phyloP scores from a whole-genome alignment of 2,329 filamentous ascomycete species.

The Ascochyta clinopodiicola region DNA sequence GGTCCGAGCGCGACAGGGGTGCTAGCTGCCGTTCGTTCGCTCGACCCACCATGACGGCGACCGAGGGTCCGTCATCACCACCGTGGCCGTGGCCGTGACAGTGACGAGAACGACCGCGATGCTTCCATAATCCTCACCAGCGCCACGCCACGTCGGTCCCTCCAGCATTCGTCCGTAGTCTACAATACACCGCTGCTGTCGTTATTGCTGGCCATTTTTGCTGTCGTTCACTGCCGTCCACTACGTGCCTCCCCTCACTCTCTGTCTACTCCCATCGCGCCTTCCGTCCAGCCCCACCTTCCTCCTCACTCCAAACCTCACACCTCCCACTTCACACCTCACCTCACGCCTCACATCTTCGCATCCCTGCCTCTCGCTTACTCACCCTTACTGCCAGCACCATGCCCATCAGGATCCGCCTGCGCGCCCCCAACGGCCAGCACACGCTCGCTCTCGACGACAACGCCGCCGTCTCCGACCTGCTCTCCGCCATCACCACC shows the following conservation, averaged over 20 bases:
- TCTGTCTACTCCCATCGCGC: too few species aligned
- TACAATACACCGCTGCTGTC: background rate
- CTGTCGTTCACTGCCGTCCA: too few species aligned
- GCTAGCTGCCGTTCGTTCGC: conserved; percentile 10
- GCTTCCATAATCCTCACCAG: conserved; percentile 36
- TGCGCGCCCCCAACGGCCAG: conserved; percentile 76
- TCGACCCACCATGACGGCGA: conserved; percentile 10
- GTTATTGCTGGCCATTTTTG: too few species aligned
- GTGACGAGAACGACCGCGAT: background rate
- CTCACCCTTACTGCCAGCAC: conserved; percentile 33
- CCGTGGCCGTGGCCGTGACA: too few species aligned
- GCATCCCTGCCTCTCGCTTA: background rate
- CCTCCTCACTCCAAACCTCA: too few species aligned
- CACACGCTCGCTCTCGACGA: conserved; percentile 73
- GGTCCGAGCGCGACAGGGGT: conserved; percentile 3
- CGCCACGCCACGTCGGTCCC: conserved; percentile 19
- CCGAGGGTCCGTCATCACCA: too few species aligned
- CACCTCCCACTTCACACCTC: background rate
- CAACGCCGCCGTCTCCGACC: conserved; percentile 67
- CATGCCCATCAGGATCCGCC: conserved; percentile 72
- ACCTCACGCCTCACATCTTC: background rate
- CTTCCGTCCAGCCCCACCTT: too few species aligned
- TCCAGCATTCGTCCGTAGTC: conserved; percentile 9
- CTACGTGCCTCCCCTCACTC: too few species aligned
- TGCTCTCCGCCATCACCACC: conserved; percentile 66